A percentile compares a stretch with the other conserved stretches of the same genome.
Conservation (phyloP, 805 yeast genomes). For the Spathaspora gorwiae region DNA sequence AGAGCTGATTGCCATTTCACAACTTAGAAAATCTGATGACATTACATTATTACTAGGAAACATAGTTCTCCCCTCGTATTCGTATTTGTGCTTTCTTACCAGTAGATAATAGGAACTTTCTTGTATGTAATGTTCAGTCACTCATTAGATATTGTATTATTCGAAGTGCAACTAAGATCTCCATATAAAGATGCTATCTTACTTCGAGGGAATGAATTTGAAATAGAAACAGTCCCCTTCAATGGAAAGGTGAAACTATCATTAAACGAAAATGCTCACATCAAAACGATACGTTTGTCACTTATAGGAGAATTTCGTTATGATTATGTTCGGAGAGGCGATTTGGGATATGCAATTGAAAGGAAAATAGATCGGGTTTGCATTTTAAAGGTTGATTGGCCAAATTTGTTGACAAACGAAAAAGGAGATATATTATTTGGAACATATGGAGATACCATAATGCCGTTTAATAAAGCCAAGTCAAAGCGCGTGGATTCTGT, state of each 20-base stretch:
- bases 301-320: constrained; percentile 41
- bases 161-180: constrained; percentile 35
- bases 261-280: constrained; percentile 38
- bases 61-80: no score
- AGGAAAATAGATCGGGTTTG: constrained; percentile 36
- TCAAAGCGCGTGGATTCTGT: background rate
- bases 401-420: constrained; percentile 37
- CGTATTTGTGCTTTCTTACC: no score
- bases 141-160: constrained; percentile 23
- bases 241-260: constrained; percentile 47
- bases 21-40: no score
- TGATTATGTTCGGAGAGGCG: constrained; percentile 34
- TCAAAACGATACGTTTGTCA: constrained; percentile 33
- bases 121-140: constrained; percentile 4
- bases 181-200: constrained; percentile 39
- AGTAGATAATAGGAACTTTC: no score
- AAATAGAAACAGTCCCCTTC: constrained; percentile 38
- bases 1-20: no score
- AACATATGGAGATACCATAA: constrained; percentile 35
- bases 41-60: no score
- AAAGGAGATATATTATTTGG: constrained; percentile 38
- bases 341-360: constrained; percentile 22
- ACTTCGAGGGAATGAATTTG: constrained; percentile 42
- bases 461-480: constrained; percentile 18
- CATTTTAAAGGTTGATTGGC: constrained; percentile 44